A percentile compares a stretch with the other conserved stretches of the same genome.
Conservation (phyloP, 2,329 filamentous ascomycete species). For the Zasmidium cellare region DNA sequence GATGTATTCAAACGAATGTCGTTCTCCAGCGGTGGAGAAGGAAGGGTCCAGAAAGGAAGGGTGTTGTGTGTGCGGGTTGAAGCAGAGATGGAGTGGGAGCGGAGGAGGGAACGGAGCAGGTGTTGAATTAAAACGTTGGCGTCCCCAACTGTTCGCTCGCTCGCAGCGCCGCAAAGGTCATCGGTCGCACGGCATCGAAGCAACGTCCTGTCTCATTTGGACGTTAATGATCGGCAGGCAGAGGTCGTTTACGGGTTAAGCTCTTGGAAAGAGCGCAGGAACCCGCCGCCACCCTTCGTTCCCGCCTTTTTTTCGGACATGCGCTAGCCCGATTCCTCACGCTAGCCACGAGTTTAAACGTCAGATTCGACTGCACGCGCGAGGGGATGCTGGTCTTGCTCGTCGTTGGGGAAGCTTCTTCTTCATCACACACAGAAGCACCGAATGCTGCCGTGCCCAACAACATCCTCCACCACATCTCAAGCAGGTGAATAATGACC, state of each 20-base stretch:
- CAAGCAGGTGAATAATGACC: neutral
- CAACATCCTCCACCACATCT: neutral
- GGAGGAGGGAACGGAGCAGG: neutral
- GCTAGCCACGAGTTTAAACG: no score
- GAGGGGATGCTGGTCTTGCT: neutral
- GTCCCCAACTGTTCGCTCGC: neutral
- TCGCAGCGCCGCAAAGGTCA: neutral
- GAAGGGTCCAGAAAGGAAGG: neutral
- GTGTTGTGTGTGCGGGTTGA: neutral
- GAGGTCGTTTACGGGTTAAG: no score
- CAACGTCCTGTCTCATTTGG: constrained; percentile 3
- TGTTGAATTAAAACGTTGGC: neutral
- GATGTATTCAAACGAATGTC: constrained; percentile 8
- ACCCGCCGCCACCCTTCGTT: no score
- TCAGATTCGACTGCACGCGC: neutral
- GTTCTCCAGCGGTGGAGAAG: neutral
- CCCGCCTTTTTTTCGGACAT: no score
- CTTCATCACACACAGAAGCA: neutral
- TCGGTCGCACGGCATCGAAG: neutral
- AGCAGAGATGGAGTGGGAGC: neutral
- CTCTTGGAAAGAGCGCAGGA: no score
- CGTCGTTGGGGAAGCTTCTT: neutral
- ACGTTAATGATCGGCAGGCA: constrained; percentile 2
- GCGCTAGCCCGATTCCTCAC: no score
- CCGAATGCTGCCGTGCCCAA: neutral